phyloP scores from a whole-genome alignment of 1,139 yeast species.

The Arxiozyma slooffiae region DNA sequence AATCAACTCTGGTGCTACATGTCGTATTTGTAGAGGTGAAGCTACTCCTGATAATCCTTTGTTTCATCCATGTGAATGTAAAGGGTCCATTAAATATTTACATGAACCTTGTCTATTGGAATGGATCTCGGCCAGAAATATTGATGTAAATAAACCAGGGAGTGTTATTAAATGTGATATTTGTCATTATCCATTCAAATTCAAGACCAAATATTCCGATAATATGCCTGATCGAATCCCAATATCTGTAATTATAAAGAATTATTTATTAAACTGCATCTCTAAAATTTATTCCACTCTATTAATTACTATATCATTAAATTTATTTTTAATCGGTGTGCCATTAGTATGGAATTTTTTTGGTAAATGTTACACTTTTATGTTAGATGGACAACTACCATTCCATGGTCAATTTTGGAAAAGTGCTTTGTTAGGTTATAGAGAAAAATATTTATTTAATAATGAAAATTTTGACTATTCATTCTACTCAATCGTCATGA shows the following conservation, averaged over 20 bases:
- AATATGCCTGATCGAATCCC: conserved; percentile 65
- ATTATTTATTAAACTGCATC: conserved; percentile 28
- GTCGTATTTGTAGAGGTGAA: conserved; percentile 92
- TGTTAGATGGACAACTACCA: conserved; percentile 45
- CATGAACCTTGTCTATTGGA: conserved; percentile 87
- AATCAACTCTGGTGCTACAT: conserved; percentile 38
- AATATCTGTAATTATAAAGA: conserved; percentile 35
- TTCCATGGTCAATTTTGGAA: conserved; percentile 32
- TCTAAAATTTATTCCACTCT: conserved; percentile 28
- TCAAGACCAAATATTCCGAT: conserved; percentile 61
- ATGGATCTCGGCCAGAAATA: conserved; percentile 50
- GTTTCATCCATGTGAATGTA: conserved; percentile 85
- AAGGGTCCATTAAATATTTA: conserved; percentile 85
- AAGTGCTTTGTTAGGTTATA: conserved; percentile 43
- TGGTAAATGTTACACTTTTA: conserved; percentile 46
- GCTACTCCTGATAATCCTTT: conserved; percentile 72
- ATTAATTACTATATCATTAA: conserved; percentile 33
- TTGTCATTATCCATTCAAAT: conserved; percentile 68
- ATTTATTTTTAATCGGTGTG: conserved; percentile 42
- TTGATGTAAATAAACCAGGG: conserved; percentile 29
- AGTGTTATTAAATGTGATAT: conserved; percentile 67
- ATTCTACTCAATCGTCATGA: conserved; percentile 3
- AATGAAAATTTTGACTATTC: conserved; percentile 5
- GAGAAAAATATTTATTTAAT: conserved; percentile 3
- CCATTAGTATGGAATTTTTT: conserved; percentile 49